Conservation (phyloP, 768 basidiomycete genomes). For the Boletus rubropictus region DNA sequence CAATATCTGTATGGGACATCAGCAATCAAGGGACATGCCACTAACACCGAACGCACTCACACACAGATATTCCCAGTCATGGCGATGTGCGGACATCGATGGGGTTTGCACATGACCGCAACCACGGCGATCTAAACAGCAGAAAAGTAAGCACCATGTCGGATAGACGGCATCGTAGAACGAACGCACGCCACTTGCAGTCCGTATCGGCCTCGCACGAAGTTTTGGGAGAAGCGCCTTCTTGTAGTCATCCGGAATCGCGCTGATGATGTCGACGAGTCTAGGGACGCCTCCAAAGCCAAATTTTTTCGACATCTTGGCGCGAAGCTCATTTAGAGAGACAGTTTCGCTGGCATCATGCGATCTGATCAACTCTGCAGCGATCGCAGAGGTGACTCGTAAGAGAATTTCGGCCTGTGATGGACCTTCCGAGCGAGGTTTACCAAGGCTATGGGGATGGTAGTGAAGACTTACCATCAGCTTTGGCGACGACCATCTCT, state of each 20-base stretch:
- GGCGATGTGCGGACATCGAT: conserved; percentile 98
- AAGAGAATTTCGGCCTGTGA: conserved; percentile 89
- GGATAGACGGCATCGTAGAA: not conserved
- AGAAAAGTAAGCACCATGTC: not conserved
- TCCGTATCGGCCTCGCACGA: conserved; percentile 89
- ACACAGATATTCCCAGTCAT: conserved; percentile 99
- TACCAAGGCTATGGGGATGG: not conserved
- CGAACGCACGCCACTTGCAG: conserved; percentile 82
- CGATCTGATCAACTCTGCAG: conserved; percentile 86
- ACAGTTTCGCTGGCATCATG: conserved; percentile 73
- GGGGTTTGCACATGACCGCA: conserved; percentile 99
- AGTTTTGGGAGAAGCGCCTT: conserved; percentile 85
- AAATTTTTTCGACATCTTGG: conserved; percentile 86
- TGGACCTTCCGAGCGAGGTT: conserved; percentile 43
- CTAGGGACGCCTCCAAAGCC: conserved; percentile 82
- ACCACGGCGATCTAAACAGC: conserved; percentile 84
- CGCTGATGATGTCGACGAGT: conserved; percentile 96
- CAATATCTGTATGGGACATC: conserved; percentile 61
- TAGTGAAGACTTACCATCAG: conserved; percentile 27
- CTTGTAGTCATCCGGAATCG: conserved; percentile 96
- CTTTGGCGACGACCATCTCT: conserved; percentile 37
- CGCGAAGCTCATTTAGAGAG: conserved; percentile 83
- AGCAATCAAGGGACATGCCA: conserved; percentile 2
- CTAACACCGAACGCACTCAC: conserved; percentile 39
- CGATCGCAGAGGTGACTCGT: conserved; percentile 90